These are phyloP conservation scores for Amanita jacksonii DNA, from an alignment of 768 basidiomycete species.

Conservation along the genomic window DNA sequence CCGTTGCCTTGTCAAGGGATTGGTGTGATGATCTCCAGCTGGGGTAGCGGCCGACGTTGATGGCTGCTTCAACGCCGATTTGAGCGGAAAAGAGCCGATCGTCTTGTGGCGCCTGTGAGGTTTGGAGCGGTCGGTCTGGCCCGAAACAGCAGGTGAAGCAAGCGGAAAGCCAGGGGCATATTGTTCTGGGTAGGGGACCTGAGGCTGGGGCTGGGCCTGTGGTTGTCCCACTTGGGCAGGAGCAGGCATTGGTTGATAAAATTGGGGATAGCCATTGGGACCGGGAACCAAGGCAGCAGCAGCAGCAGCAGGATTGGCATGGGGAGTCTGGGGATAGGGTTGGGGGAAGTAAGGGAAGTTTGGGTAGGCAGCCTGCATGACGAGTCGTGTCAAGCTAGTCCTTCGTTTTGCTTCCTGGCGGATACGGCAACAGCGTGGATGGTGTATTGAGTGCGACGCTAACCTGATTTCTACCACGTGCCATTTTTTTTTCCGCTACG, in stretches of 20 bases:
- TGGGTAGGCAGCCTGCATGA: constrained; percentile 27
- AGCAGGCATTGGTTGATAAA: constrained; percentile 21
- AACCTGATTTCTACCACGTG: constrained; percentile 4
- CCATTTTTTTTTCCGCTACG: background rate
- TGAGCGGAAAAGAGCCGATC: constrained; percentile 27
- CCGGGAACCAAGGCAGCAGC: constrained; percentile 15
- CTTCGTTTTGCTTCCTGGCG: background rate
- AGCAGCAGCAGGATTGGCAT: too few species aligned
- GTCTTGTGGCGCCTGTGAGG: constrained; percentile 16
- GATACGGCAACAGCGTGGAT: too few species aligned
- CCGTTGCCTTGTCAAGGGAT: constrained; percentile 15
- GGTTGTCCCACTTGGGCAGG: too few species aligned
- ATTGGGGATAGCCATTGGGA: constrained; percentile 29
- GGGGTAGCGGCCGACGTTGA: constrained; percentile 15
- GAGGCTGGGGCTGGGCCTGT: constrained; percentile 1
- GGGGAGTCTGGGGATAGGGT: constrained; percentile 32
- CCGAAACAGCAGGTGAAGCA: background rate
- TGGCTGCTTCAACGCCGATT: constrained; percentile 50
- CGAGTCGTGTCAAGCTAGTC: constrained; percentile 9
- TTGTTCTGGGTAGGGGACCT: background rate
- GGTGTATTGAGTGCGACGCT: too few species aligned
- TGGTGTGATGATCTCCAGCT: constrained; percentile 12
- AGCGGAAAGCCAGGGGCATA: background rate
- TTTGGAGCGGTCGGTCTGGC: constrained; percentile 6
- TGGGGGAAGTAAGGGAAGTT: constrained; percentile 38